These are phyloP conservation scores for Candida sp. DNA, from an alignment of 1,139 yeast genomes.

Conservation along the genomic window DNA sequence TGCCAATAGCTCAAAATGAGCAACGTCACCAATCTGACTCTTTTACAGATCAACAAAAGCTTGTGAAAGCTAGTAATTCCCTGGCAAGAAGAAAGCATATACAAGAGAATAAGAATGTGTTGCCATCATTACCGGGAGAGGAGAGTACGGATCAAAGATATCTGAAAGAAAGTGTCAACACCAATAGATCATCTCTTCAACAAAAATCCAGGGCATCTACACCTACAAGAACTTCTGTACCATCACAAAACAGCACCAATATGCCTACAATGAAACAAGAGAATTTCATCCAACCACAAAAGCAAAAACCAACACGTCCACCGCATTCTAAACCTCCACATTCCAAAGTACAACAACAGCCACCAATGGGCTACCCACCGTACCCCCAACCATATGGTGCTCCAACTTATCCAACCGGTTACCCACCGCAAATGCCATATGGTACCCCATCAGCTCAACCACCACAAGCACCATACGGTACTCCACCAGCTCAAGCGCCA, in stretches of 20 bases:
- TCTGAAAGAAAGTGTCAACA: not conserved
- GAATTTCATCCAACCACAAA: constrained; percentile 3
- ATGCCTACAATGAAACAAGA: not conserved
- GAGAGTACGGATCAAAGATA: not conserved
- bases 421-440: constrained; percentile 5
- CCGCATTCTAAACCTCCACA: constrained; percentile 1
- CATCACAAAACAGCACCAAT: not conserved
- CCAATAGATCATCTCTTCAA: constrained; percentile 5
- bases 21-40: not conserved
- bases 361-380: constrained; percentile 2
- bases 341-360: constrained; percentile 2
- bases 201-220: not conserved
- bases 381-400: constrained; percentile 1
- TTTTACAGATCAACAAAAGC: not conserved
- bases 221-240: not conserved
- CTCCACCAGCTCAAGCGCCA: too few species aligned
- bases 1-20: not conserved
- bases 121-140: constrained; percentile 4
- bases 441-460: constrained; percentile 3
- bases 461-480: constrained; percentile 7
- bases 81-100: not conserved
- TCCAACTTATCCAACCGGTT: constrained; percentile 1
- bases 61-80: not conserved
- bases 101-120: constrained; percentile 1
- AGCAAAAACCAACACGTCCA: constrained; percentile 2